A percentile compares a stretch with the other conserved stretches of the same genome.
These are phyloP conservation scores for Hypericum androsaemum DNA, from an alignment of 345 rosid genomes.

Conservation along the genomic window DNA sequence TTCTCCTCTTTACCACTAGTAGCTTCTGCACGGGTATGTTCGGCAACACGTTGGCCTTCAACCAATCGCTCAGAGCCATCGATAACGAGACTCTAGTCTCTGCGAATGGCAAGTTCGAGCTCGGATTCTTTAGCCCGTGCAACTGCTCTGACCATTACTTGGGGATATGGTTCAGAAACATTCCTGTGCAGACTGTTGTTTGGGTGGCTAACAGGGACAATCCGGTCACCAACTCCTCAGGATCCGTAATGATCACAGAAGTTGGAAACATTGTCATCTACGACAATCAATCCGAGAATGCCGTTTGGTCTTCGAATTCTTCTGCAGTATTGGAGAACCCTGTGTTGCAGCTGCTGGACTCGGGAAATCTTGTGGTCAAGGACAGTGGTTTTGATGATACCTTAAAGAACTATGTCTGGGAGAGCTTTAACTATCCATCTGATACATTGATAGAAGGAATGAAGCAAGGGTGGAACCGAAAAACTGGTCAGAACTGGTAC, in stretches of 20 bases:
- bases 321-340: constrained; percentile 4
- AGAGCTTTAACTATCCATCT: not conserved
- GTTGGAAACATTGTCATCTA: constrained; percentile 9
- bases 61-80: constrained; percentile 6
- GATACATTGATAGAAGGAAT: too few species aligned
- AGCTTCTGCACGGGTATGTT: too few species aligned
- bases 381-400: constrained; percentile 1
- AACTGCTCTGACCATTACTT: constrained; percentile 12
- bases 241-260: constrained; percentile 1
- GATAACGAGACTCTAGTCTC: constrained; percentile 19
- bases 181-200: constrained; percentile 6
- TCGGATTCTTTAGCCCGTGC: constrained; percentile 24
- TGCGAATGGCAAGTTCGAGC: constrained; percentile 13
- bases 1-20: too few species aligned
- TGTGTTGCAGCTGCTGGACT: constrained; percentile 14
- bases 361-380: constrained; percentile 20
- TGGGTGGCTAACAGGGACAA: constrained; percentile 23
- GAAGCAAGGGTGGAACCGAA: too few species aligned
- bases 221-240: constrained; percentile 13
- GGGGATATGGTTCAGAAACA: constrained; percentile 25
- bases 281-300: too few species aligned
- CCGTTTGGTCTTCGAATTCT: constrained; percentile 12
- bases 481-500: not conserved
- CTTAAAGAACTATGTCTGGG: not conserved
- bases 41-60: too few species aligned